Base-by-base conservation (phyloP, 345 rosid genomes). In the Moricandia arvensis region DNA sequence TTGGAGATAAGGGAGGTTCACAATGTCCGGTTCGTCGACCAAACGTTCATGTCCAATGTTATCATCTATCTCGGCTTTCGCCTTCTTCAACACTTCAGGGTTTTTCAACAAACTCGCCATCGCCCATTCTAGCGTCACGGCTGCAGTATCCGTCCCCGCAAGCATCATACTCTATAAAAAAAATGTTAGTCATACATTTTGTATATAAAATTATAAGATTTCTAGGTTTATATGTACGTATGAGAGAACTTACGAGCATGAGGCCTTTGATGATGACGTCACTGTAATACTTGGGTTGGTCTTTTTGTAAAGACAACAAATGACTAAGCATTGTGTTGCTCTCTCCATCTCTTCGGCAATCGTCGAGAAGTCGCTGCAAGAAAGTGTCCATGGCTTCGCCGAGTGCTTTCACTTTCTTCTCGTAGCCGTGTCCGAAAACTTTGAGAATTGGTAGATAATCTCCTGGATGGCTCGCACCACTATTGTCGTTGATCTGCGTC, bases 101-200 rank as follows among this genome's bases (percentile, higher is more conserved):
- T 79, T 61, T 41, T 76, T 87, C 26, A 80, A 54, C 10, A 87
- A 59, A 53, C 59, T 79, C 1, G 88, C 31, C 86, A 89, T 78
- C 8, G 88, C 88, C 93, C 93, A 87, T 74, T 84, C 88, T 34
- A 89, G 18, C 2, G 91, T 84, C 21, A 87, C 73, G 1, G 88
- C 70, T 1, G 84, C n/a, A 0, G 90, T 83, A 6, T 85, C 86
- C 0, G 89, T 83, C 12, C 90, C 89, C 0, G 87, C 92, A 1
- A 82, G 12, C 54, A 88, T 17, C 71, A 85, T 77, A 2, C 60
- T 37, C 89, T 4, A 59, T 16, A 6, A 54, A 61, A 72, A 63
- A 35, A 16, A 6, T 17, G 17, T 75, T 67, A 75, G 29, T 59
- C 13, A 21, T 21, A 21, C 24, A 21, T 21, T 21, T 21, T 21